Conservation (phyloP, 352 stramenopile species). For the Phytophthora parvispora region DNA sequence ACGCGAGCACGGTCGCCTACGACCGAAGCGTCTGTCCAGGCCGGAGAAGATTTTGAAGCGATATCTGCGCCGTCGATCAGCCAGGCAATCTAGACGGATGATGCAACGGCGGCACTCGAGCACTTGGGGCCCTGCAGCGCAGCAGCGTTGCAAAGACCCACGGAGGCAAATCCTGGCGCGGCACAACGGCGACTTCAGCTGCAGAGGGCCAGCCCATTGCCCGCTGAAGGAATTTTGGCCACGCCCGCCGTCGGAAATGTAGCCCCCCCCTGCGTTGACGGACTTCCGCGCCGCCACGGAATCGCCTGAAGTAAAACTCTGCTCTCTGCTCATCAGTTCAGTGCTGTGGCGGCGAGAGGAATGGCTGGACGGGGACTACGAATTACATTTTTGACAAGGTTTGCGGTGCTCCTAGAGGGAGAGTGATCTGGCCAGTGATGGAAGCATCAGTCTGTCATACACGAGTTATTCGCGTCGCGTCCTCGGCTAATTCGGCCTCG, state of each 20-base stretch:
- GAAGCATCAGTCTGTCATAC: no score
- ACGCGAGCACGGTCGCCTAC: no score
- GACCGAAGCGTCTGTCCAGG: not conserved
- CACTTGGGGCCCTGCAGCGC: not conserved
- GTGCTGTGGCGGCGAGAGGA: not conserved
- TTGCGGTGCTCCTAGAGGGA: not conserved
- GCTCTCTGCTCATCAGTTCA: not conserved
- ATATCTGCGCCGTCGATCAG: not conserved
- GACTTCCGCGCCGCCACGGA: slow-evolving; percentile 2
- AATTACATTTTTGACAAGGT: no score
- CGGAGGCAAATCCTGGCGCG: not conserved
- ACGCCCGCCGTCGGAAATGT: not conserved
- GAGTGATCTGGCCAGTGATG: no score
- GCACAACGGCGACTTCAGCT: not conserved
- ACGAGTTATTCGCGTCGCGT: no score
- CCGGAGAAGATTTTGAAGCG: not conserved
- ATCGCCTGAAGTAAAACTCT: not conserved
- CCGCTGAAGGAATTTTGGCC: not conserved
- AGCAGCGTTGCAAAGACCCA: not conserved
- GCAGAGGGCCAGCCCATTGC: not conserved
- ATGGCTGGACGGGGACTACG: no score
- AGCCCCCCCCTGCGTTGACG: no score
- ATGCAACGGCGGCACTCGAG: not conserved
- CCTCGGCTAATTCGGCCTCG: no score
- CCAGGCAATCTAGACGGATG: not conserved